Evolutionary conservation across 2,329 filamentous ascomycete genomes (phyloP).

Genomic region (Trichoderma atroviride): DNA sequence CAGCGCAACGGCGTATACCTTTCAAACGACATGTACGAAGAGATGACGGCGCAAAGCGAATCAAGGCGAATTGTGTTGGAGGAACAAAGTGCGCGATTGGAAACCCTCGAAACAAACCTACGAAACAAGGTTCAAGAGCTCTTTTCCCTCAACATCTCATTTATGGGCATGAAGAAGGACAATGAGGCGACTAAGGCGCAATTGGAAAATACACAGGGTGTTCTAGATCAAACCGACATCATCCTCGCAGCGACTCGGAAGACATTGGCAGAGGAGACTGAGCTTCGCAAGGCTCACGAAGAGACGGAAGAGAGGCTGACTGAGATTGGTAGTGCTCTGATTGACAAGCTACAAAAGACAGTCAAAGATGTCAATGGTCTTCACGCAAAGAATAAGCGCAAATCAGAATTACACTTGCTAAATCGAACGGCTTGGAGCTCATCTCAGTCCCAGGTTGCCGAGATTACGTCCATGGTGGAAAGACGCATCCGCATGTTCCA

Average conservation of each 20-base stretch:
- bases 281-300: conserved; percentile 80
- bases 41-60: conserved; percentile 89
- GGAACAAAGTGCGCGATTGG: conserved; percentile 89
- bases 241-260: conserved; percentile 77
- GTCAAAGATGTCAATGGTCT: conserved; percentile 80
- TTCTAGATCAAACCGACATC: conserved; percentile 86
- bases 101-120: conserved; percentile 86
- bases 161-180: conserved; percentile 86
- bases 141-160: conserved; percentile 80
- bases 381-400: conserved; percentile 82
- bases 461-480: conserved; percentile 78
- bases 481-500: conserved; percentile 73
- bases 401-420: conserved; percentile 77
- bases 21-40: conserved; percentile 84
- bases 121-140: conserved; percentile 94
- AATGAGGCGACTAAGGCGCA: conserved; percentile 74
- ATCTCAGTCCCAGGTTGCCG: conserved; percentile 73
- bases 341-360: conserved; percentile 76
- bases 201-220: conserved; percentile 77
- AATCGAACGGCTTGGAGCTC: conserved; percentile 80
- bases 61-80: conserved; percentile 88
- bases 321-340: conserved; percentile 71
- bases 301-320: conserved; percentile 79
- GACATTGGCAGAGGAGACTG: conserved; percentile 76
- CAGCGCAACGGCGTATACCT: conserved; percentile 96